Conservation (phyloP, 1,139 yeast species). For the Hemisphaericaspora xylofermentans region DNA sequence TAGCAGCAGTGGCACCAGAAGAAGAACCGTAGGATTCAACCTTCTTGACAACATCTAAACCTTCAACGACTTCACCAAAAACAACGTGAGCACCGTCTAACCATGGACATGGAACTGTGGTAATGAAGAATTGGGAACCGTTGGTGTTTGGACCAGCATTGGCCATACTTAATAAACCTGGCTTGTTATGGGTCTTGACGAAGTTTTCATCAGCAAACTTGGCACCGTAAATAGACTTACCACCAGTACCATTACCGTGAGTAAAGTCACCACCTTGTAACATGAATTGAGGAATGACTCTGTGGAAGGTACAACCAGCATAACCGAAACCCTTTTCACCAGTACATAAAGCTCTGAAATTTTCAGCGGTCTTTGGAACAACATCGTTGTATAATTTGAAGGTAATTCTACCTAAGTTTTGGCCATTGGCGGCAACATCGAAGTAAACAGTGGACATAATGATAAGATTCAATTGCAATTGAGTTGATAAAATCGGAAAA, state of each 20-base stretch:
- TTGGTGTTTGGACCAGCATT: constrained; percentile 99
- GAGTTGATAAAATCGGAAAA: neutral
- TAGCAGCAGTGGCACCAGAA: constrained; percentile 79
- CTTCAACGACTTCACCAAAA: constrained; percentile 94
- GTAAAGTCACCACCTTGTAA: constrained; percentile 99
- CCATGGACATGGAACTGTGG: constrained; percentile 96
- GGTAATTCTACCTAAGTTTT: constrained; percentile 33
- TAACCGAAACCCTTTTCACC: constrained; percentile 98
- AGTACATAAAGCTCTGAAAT: constrained; percentile 95
- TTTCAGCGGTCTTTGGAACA: constrained; percentile 97
- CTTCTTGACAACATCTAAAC: constrained; percentile 87
- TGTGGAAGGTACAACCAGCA: constrained; percentile 92
- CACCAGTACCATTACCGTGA: constrained; percentile 93
- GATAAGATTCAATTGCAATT: constrained; percentile 3
- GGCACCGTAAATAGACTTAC: constrained; percentile 96
- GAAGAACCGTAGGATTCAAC: constrained; percentile 83
- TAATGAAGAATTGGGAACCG: constrained; percentile 98
- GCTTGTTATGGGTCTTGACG: constrained; percentile 76
- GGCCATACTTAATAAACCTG: constrained; percentile 98
- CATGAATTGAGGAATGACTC: constrained; percentile 98
- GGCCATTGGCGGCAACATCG: constrained; percentile 70
- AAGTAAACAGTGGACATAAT: constrained; percentile 67
- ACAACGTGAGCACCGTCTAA: constrained; percentile 99
- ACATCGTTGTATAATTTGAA: constrained; percentile 83
- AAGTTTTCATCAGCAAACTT: constrained; percentile 97